A percentile compares a stretch with the other conserved stretches of the same genome.
phyloP scores from a whole-genome alignment of 179 eudicot genomes.

The Carnegiea gigantea region DNA sequence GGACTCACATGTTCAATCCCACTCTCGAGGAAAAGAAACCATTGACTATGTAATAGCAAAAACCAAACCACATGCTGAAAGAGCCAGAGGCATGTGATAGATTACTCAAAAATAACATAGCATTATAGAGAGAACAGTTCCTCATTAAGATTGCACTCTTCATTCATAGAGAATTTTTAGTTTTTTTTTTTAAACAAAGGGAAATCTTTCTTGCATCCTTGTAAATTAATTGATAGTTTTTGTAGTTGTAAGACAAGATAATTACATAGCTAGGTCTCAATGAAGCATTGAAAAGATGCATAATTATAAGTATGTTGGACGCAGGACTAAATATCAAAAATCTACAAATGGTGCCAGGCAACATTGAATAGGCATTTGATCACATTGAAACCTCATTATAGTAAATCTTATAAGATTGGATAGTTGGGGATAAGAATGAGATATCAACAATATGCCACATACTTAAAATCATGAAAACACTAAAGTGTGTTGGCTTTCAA shows the following conservation, averaged over 20 bases:
- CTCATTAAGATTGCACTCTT: no score
- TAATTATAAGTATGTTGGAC: background rate
- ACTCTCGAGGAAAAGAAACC: no score
- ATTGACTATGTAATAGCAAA: no score
- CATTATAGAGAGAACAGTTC: no score
- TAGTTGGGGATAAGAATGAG: background rate
- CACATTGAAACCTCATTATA: no score
- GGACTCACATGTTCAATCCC: no score
- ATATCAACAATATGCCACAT: background rate
- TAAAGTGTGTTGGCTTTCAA: no score
- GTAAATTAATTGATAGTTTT: background rate
- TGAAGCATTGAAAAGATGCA: background rate
- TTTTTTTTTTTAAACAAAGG: no score
- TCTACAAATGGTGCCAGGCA: background rate
- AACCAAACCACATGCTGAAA: no score
- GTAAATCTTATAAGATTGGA: no score
- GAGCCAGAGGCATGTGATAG: background rate
- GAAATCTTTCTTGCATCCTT: background rate
- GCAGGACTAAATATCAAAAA: background rate
- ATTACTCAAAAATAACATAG: background rate
- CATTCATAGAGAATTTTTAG: no score
- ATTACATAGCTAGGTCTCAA: background rate
- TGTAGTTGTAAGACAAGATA: background rate
- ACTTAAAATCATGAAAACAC: background rate
- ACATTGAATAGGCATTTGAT: background rate